Evolutionary conservation across 108 stramenopile species (phyloP).

Genomic region (Aurantiochytrium sp.): DNA sequence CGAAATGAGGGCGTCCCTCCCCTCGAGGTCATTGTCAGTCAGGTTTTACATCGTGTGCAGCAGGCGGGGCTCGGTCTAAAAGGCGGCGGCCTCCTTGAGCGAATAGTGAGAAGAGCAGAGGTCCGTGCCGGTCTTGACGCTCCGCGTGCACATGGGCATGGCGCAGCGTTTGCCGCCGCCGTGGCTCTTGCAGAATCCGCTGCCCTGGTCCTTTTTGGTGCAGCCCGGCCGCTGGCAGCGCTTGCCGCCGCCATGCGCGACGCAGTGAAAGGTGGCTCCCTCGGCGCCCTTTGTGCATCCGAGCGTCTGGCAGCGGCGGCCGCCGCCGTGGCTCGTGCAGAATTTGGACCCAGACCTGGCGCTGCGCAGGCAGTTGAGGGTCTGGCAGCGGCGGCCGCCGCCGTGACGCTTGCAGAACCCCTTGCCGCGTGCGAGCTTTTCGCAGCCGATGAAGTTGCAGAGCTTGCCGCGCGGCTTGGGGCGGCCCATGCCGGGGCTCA

Average conservation of each 20-base stretch:
- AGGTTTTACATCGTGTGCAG: too few species aligned
- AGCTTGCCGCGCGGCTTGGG: slow-evolving; percentile 66
- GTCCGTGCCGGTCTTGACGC: slow-evolving; percentile 3
- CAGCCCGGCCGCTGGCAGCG: background rate
- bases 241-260: slow-evolving; percentile 87
- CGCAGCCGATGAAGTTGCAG: slow-evolving; percentile 49
- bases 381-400: slow-evolving; percentile 16
- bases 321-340: slow-evolving; percentile 95
- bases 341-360: slow-evolving; percentile 87
- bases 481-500: background rate
- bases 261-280: slow-evolving; percentile 86
- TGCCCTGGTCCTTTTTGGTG: slow-evolving; percentile 28
- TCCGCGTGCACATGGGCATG: background rate
- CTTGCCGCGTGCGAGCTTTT: background rate
- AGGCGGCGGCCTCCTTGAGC: background rate
- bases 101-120: background rate
- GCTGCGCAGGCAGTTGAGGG: slow-evolving; percentile 82
- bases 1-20: too few species aligned
- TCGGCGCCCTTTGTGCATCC: slow-evolving; percentile 90
- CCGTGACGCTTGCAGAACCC: slow-evolving; percentile 3
- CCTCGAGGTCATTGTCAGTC: too few species aligned
- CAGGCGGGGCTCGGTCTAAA: too few species aligned
- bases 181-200: background rate
- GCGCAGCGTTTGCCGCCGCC: slow-evolving; percentile 27
- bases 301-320: slow-evolving; percentile 76